Evolutionary conservation across 345 rosid species (phyloP).

Genomic region (Euphorbia peplus): DNA sequence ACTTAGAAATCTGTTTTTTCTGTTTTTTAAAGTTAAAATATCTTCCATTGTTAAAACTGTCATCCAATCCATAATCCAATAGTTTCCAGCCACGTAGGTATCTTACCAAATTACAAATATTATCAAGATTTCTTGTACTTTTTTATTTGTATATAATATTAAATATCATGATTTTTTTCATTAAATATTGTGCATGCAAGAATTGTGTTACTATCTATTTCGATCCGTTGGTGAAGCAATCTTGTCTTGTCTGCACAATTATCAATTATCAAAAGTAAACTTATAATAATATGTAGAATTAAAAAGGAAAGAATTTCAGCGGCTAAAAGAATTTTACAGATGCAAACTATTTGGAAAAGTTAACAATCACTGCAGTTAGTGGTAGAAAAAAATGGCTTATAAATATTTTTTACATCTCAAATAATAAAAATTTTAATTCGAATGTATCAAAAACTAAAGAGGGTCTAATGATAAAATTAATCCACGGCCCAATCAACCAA

Average conservation of each 20-base stretch:
- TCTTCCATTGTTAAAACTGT: neutral
- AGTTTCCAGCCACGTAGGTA: neutral
- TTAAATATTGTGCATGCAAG: neutral
- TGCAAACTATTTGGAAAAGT: no score
- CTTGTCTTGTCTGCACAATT: neutral
- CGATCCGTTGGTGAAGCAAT: neutral
- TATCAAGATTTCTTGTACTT: neutral
- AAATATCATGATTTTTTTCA: neutral
- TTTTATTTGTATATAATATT: neutral
- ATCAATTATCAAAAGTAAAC: no score
- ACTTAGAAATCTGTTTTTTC: neutral
- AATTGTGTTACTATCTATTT: neutral
- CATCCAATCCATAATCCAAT: conserved; percentile 1
- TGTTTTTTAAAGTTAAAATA: neutral
- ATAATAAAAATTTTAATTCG: no score
- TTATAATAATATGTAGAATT: no score
- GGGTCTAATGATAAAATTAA: no score
- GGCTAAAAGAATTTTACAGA: no score
- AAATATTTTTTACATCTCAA: no score
- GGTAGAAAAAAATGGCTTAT: no score
- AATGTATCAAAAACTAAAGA: no score
- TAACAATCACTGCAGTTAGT: no score
- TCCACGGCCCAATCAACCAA: no score
- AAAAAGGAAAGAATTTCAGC: no score
- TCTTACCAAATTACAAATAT: neutral